phyloP scores from a whole-genome alignment of 1,284 basidiomycete species.

The Puccinia coronata region DNA sequence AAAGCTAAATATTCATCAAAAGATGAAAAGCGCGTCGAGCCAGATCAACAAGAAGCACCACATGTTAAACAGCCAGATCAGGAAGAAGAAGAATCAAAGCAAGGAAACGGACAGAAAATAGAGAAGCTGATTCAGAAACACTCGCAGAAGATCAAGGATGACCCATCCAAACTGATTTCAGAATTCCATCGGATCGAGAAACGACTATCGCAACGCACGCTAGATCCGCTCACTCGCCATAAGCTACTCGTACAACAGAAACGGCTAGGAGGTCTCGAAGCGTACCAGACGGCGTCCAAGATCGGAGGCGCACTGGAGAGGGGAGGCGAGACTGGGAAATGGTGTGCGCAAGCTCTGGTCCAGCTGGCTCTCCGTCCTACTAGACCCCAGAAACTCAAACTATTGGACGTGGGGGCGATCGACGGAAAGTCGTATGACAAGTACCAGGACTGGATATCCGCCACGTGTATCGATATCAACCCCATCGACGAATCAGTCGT shows the following conservation, averaged over 20 bases:
- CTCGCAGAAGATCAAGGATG: slow-evolving; percentile 51
- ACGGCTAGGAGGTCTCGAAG: slow-evolving; percentile 54
- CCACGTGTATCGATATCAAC: slow-evolving; percentile 60
- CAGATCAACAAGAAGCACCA: background rate
- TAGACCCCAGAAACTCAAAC: slow-evolving; percentile 50
- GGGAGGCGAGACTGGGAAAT: slow-evolving; percentile 55
- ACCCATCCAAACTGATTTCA: slow-evolving; percentile 52
- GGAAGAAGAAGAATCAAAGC: background rate
- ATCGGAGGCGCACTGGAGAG: slow-evolving; percentile 53
- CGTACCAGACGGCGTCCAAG: slow-evolving; percentile 55
- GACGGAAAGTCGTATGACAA: slow-evolving; percentile 58
- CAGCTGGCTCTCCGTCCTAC: slow-evolving; percentile 37
- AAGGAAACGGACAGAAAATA: background rate
- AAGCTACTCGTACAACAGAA: slow-evolving; percentile 51
- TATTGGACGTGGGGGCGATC: slow-evolving; percentile 62
- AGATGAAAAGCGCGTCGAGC: background rate
- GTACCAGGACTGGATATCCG: slow-evolving; percentile 56
- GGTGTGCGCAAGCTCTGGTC: slow-evolving; percentile 53
- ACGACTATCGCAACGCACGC: slow-evolving; percentile 52
- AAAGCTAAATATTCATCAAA: background rate
- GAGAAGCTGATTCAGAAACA: slow-evolving; percentile 8
- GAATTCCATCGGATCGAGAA: slow-evolving; percentile 56
- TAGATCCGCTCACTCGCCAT: slow-evolving; percentile 51
- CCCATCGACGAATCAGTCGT: slow-evolving; percentile 58
- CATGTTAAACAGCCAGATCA: background rate